These are phyloP conservation scores for Gelatoporia subvermispora DNA, from an alignment of 768 basidiomycete species.

Conservation along the genomic window DNA sequence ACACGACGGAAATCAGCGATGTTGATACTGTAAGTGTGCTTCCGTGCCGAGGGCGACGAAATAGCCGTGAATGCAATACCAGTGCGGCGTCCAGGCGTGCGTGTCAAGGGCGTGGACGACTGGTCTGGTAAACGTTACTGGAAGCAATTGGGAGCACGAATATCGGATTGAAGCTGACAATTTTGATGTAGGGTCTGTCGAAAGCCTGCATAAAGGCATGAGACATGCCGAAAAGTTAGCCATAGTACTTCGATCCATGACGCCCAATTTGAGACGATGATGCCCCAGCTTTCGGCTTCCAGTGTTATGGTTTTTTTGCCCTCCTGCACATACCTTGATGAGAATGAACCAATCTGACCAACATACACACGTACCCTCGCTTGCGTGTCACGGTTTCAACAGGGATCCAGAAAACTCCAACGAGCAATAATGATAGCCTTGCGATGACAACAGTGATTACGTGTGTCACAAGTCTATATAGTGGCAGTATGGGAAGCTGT, in stretches of 20 bases:
- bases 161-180: conserved; percentile 71
- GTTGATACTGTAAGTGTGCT: conserved; percentile 38
- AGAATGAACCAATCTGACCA: not conserved
- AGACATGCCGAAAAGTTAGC: conserved; percentile 69
- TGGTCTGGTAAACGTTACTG: conserved; percentile 18
- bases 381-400: conserved; percentile 67
- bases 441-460: conserved; percentile 45
- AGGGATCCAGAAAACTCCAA: conserved; percentile 74
- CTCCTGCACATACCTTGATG: conserved; percentile 32
- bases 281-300: conserved; percentile 69
- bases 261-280: conserved; percentile 91
- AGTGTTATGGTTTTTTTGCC: conserved; percentile 37
- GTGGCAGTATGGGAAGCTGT: conserved; percentile 17
- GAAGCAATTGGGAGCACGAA: conserved; percentile 71
- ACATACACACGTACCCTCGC: conserved; percentile 54
- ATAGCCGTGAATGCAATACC: conserved; percentile 76
- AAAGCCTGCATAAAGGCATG: conserved; percentile 1
- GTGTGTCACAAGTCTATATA: conserved; percentile 13
- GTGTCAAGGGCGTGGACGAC: conserved; percentile 36
- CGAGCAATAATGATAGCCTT: conserved; percentile 54
- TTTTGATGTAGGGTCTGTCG: not conserved
- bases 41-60: conserved; percentile 35
- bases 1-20: conserved; percentile 64
- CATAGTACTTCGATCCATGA: conserved; percentile 89
- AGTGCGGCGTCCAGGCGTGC: conserved; percentile 67